Percentiles rank a stretch among this genome's conserved stretches.
Conservation (phyloP, 2,329 filamentous ascomycete genomes). For the Thielaviopsis punctulata region DNA sequence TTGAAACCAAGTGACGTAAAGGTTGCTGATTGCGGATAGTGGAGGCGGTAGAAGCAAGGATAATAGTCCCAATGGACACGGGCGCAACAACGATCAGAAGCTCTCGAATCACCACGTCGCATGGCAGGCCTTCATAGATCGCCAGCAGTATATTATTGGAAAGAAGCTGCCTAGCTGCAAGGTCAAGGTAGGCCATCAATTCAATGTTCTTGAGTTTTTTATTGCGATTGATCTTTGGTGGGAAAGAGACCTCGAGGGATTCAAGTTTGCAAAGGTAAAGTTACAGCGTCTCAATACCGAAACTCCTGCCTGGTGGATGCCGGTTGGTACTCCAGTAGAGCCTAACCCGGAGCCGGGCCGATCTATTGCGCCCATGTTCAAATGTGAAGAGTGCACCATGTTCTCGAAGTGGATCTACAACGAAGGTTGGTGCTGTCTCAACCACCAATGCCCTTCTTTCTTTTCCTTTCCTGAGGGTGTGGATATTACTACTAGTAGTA, state of each 20-base stretch:
- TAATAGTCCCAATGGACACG: neutral
- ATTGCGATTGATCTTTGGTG: constrained; percentile 51
- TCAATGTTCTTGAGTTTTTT: constrained; percentile 52
- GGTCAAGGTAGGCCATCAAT: constrained; percentile 36
- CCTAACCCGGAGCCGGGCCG: constrained; percentile 19
- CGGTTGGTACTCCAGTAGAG: constrained; percentile 18
- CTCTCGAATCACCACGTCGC: constrained; percentile 17
- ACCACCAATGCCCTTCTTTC: constrained; percentile 13
- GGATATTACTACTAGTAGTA: constrained; percentile 14
- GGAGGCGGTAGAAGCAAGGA: constrained; percentile 7
- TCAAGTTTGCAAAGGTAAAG: constrained; percentile 34
- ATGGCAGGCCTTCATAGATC: constrained; percentile 25
- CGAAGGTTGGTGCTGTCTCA: constrained; percentile 18
- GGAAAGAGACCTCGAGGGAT: constrained; percentile 30
- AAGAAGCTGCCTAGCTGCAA: constrained; percentile 16
- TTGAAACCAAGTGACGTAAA: neutral
- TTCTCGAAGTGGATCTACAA: constrained; percentile 23
- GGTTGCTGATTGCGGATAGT: constrained; percentile 13
- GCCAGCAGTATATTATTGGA: constrained; percentile 33
- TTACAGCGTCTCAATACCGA: constrained; percentile 44
- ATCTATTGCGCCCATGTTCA: constrained; percentile 12
- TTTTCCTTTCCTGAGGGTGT: constrained; percentile 23
- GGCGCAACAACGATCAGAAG: constrained; percentile 25
- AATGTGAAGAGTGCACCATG: constrained; percentile 25
- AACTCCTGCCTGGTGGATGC: constrained; percentile 35